A percentile compares a stretch with the other conserved stretches of the same genome.
Evolutionary conservation across 2,329 filamentous ascomycete genomes (phyloP).

Genomic region (Sclerotinia trifoliorum): DNA sequence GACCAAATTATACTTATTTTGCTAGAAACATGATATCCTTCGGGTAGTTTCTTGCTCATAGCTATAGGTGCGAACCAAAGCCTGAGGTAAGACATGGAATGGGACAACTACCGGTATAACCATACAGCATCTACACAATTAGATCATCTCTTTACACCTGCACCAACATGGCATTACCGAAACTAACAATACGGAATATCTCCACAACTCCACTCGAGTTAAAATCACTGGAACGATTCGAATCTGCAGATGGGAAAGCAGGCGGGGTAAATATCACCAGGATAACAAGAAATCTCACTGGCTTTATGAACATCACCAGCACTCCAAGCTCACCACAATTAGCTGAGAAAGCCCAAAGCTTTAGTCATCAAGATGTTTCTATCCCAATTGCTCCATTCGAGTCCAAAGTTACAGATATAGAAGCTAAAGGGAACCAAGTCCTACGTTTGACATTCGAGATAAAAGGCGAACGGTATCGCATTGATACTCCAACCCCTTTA

Average conservation of each 20-base stretch:
- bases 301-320: conserved; percentile 47
- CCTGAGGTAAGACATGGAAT: conserved; percentile 9
- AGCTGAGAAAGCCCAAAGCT: conserved; percentile 57
- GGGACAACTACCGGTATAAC: background rate
- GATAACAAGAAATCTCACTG: conserved; percentile 49
- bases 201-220: conserved; percentile 72
- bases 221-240: conserved; percentile 71
- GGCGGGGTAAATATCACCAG: conserved; percentile 37
- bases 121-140: background rate
- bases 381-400: conserved; percentile 68
- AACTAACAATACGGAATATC: conserved; percentile 77
- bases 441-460: conserved; percentile 73
- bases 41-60: background rate
- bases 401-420: conserved; percentile 61
- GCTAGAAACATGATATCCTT: background rate
- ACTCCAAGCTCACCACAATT: conserved; percentile 37
- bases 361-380: conserved; percentile 60
- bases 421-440: conserved; percentile 59
- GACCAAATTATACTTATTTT: background rate
- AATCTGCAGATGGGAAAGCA: conserved; percentile 43
- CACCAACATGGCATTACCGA: conserved; percentile 32
- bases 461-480: conserved; percentile 63
- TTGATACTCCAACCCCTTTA: conserved; percentile 67
- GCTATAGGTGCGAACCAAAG: background rate
- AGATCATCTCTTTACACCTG: background rate